Conservation (phyloP, 2,329 filamentous ascomycete species). For the Teratosphaeria destructans region DNA sequence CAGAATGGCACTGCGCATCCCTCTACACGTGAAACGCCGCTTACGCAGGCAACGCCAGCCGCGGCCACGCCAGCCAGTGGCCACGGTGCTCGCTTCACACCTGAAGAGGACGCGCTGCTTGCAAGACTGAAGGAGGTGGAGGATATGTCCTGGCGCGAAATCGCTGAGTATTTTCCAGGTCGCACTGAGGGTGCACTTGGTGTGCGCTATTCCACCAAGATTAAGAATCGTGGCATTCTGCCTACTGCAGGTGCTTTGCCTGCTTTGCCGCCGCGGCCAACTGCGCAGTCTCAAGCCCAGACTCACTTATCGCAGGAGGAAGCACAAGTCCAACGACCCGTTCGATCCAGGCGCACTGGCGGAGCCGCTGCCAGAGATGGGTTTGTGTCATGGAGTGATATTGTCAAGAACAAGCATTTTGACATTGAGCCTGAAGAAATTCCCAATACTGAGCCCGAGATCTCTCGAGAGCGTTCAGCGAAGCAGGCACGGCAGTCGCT, state of each 20-base stretch:
- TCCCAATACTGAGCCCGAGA: neutral
- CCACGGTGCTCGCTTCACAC: neutral
- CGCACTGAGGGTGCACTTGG: neutral
- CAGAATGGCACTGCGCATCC: neutral
- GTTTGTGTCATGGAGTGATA: conserved; percentile 14
- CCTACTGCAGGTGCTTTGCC: neutral
- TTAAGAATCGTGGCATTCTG: neutral
- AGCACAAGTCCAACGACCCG: neutral
- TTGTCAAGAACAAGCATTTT: conserved; percentile 1
- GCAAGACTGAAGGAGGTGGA: neutral
- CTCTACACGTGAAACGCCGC: neutral
- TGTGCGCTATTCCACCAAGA: conserved; percentile 1
- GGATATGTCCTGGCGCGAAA: neutral
- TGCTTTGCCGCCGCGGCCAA: neutral
- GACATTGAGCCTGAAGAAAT: neutral
- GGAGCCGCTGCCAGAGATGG: conserved; percentile 9
- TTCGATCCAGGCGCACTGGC: neutral
- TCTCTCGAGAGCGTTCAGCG: conserved; percentile 2
- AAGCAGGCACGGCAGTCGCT: neutral
- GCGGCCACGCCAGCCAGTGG: neutral
- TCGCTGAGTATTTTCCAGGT: neutral
- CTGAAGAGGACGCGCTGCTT: neutral
- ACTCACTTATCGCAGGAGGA: neutral
- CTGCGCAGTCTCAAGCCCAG: neutral
- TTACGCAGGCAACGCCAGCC: neutral